These are phyloP conservation scores for Cicer yamashitae DNA, from an alignment of 306 rosid species.

Conservation along the genomic window DNA sequence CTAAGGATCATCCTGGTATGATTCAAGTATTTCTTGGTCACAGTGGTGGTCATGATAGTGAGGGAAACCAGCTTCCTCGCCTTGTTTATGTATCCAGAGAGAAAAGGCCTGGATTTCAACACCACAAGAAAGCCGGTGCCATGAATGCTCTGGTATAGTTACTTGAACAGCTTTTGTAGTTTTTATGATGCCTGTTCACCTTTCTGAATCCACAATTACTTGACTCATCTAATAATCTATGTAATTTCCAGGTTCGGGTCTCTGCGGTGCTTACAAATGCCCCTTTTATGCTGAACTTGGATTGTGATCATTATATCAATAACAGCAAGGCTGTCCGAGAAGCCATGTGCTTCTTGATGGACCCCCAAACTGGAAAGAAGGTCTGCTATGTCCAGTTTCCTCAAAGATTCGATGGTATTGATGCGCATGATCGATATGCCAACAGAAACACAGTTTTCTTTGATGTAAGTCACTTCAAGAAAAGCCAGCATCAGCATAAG, in stretches of 20 bases:
- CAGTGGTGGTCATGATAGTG: constrained; percentile 88
- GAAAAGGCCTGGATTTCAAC: constrained; percentile 91
- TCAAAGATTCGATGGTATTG: constrained; percentile 58
- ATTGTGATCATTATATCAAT: constrained; percentile 57
- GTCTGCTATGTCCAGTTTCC: constrained; percentile 62
- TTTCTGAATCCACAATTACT: constrained; percentile 11
- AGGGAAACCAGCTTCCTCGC: constrained; percentile 94
- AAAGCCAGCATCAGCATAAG: constrained; percentile 10
- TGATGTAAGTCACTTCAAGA: constrained; percentile 53
- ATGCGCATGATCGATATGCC: constrained; percentile 57
- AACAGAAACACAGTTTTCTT: constrained; percentile 61
- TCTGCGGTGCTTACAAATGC: constrained; percentile 63
- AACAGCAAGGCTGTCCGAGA: constrained; percentile 58
- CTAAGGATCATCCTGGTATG: constrained; percentile 97
- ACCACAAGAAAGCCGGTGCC: constrained; percentile 98
- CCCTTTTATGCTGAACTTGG: constrained; percentile 63
- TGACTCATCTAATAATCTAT: constrained; percentile 7
- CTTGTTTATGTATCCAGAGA: constrained; percentile 94
- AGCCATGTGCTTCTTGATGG: constrained; percentile 65
- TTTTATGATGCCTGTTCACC: constrained; percentile 34
- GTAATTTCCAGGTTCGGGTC: constrained; percentile 51
- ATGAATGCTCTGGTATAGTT: constrained; percentile 85
- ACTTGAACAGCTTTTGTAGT: constrained; percentile 33
- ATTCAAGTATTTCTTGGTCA: constrained; percentile 96
- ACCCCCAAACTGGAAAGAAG: constrained; percentile 59